These are phyloP conservation scores for Candida xiaguanensis DNA, from an alignment of 805 yeast species.

Conservation along the genomic window DNA sequence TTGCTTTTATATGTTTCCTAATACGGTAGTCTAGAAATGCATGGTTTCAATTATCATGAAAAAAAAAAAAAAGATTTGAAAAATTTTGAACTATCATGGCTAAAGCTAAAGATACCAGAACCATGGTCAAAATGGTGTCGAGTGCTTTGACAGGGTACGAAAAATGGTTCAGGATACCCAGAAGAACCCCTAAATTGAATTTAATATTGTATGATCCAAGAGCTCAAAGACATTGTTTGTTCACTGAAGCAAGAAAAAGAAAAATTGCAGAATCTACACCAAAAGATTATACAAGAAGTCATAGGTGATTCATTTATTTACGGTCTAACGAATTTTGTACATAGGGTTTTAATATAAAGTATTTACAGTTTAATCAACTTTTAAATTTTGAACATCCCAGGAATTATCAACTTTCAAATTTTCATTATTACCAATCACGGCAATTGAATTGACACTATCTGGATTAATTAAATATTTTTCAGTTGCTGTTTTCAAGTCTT, in stretches of 20 bases:
- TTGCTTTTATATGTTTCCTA: conserved; percentile 1
- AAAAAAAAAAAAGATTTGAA: conserved; percentile 4
- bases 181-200: conserved; percentile 73
- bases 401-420: conserved; percentile 17
- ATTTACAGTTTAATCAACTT: conserved; percentile 4
- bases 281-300: conserved; percentile 31
- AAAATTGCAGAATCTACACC: conserved; percentile 53
- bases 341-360: neutral
- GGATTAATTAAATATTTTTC: conserved; percentile 53
- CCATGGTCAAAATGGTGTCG: conserved; percentile 81
- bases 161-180: conserved; percentile 75
- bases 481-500: conserved; percentile 63
- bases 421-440: conserved; percentile 46
- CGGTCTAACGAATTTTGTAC: conserved; percentile 4
- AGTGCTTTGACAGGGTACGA: conserved; percentile 88
- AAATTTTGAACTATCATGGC: conserved; percentile 17
- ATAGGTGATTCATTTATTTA: conserved; percentile 8
- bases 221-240: conserved; percentile 87
- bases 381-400: conserved; percentile 15
- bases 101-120: conserved; percentile 65
- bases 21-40: conserved; percentile 8
- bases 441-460: conserved; percentile 19
- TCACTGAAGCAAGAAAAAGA: conserved; percentile 85
- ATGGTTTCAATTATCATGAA: neutral
- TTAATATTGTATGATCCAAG: conserved; percentile 84